Evolutionary conservation across 1,139 yeast genomes (phyloP).

Genomic region (Groenewaldozyma auringiensis): DNA sequence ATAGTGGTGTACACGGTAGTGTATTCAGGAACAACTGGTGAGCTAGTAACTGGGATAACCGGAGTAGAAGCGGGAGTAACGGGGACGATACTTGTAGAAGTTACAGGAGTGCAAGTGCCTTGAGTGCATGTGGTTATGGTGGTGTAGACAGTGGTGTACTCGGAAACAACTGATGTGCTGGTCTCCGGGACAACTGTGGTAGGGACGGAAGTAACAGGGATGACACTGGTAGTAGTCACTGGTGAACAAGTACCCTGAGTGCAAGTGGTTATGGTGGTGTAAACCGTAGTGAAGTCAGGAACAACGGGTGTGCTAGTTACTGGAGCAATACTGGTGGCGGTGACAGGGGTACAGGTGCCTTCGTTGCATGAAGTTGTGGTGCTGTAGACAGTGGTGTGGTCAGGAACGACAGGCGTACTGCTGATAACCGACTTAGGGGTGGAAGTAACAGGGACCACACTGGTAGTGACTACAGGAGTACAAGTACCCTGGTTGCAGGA

Average conservation of each 20-base stretch:
- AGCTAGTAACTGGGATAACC: background rate
- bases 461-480: background rate
- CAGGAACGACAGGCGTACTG: background rate
- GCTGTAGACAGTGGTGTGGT: background rate
- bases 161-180: background rate
- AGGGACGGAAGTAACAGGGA: background rate
- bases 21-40: constrained; percentile 1
- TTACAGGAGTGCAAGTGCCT: background rate
- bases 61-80: constrained; percentile 1
- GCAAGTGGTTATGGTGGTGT: constrained; percentile 4
- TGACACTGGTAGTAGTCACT: background rate
- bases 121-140: background rate
- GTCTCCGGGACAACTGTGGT: background rate
- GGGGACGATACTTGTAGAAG: constrained; percentile 2
- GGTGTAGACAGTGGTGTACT: background rate
- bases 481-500: background rate
- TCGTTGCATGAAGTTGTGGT: background rate
- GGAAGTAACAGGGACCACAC: background rate
- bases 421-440: background rate
- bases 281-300: constrained; percentile 5
- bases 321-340: background rate
- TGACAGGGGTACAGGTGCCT: background rate
- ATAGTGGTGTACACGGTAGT: background rate
- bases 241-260: background rate
- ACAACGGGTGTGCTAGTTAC: constrained; percentile 1